Evolutionary conservation across 148 eudicot species (phyloP).

Genomic region (Salicornia ramosissima): DNA sequence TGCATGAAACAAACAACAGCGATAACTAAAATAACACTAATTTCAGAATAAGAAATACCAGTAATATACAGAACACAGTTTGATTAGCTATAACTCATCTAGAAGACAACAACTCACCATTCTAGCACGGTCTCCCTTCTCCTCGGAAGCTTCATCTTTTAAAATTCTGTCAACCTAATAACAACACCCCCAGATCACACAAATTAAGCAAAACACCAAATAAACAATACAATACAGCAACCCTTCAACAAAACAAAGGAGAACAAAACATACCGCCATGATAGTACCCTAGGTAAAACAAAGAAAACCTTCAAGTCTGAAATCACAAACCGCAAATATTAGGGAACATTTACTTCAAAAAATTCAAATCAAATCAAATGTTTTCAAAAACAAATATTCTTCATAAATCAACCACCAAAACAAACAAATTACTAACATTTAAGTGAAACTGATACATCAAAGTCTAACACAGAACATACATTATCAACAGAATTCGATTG

Average conservation of each 20-base stretch:
- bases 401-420: background rate
- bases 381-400: background rate
- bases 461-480: background rate
- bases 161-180: slow-evolving; percentile 56
- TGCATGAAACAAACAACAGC: background rate
- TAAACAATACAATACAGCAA: background rate
- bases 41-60: background rate
- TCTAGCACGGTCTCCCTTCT: slow-evolving; percentile 97
- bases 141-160: slow-evolving; percentile 95
- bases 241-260: background rate
- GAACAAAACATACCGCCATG: slow-evolving; percentile 28
- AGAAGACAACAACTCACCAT: slow-evolving; percentile 53
- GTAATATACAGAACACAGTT: background rate
- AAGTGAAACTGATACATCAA: background rate
- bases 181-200: slow-evolving; percentile 5
- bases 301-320: background rate
- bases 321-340: background rate
- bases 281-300: background rate
- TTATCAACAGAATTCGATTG: no score
- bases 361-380: background rate
- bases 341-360: slow-evolving; percentile 10
- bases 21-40: background rate
- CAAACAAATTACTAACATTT: background rate
- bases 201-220: background rate
- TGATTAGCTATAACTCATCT: background rate